Base-by-base conservation (phyloP, 1,139 yeast species). In the Suhomyces guaymorum region DNA sequence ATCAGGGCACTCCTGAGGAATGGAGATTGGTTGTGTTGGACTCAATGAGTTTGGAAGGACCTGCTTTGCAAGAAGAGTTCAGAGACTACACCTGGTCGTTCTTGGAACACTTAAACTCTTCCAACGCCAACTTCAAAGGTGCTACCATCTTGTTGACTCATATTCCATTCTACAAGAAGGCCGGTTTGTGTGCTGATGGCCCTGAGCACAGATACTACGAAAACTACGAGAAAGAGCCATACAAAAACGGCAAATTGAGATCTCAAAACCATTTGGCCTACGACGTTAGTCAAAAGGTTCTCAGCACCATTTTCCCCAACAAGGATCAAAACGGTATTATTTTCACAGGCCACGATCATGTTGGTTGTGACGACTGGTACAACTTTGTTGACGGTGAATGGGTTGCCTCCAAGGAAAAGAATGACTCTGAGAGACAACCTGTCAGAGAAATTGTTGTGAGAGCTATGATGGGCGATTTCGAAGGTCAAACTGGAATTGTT, bases 391-490 rank as follows among this genome's bases (percentile, higher is more conserved):
- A 53, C 9, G 63, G 61, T 14, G 59, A 60, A 32, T 84, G 92
- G 90, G 70, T 57, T 4, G 86, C 90, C 0, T 68, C 81, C 2
- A 73, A 70, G 40, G 55, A 59, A 11, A 51, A 55, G 16, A 30
- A 43, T 5, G 43, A 44, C 7, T 23, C 55, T 2, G 54, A 55
- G 13, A 58, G 63, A 16, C 54, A 60, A 15, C 63, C 72, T 15
- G 64, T 90, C 9, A 70, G 82, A 35, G 98, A 92, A 58, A 66
- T 86, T 33, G 94, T 95, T 0, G 97, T 92, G 9, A 70, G 89
- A 38, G 79, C 96, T 22, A 85, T 90, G 82, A 92, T 92, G 98
- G 98, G 97, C 9, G 96, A 90, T 55, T 92, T 70, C 52, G 85
- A 82, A 36, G 98, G 98, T 2, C 87, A 85, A 51, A 77, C 92